A percentile compares a stretch with the other conserved stretches of the same genome.
These are phyloP conservation scores for Pleurotus giganteus DNA, from an alignment of 768 basidiomycete genomes.

Conservation along the genomic window DNA sequence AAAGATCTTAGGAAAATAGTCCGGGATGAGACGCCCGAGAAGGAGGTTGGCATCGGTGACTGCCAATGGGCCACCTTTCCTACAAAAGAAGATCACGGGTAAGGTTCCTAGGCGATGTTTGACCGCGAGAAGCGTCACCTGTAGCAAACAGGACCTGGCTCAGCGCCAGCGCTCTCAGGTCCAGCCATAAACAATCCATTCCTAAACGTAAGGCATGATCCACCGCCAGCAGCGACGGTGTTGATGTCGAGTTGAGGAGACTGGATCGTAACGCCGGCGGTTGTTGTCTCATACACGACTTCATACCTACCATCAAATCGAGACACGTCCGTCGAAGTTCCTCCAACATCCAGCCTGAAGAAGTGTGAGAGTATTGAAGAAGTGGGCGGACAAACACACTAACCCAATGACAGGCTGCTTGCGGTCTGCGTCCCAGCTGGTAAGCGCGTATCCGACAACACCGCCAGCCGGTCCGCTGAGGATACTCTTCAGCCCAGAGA, in stretches of 20 bases:
- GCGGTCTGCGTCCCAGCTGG: constrained; percentile 78
- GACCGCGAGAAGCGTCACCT: constrained; percentile 44
- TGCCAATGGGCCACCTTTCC: constrained; percentile 89
- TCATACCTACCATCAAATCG: constrained; percentile 91
- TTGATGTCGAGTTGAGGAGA: constrained; percentile 94
- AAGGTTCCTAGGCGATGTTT: neutral
- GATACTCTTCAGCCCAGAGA: constrained; percentile 92
- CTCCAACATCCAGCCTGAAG: constrained; percentile 83
- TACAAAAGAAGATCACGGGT: constrained; percentile 23
- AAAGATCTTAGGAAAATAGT: constrained; percentile 95
- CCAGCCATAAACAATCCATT: constrained; percentile 92
- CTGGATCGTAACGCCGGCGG: constrained; percentile 90
- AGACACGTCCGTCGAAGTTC: constrained; percentile 94
- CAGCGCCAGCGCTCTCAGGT: constrained; percentile 89
- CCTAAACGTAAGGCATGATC: constrained; percentile 82
- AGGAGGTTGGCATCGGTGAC: constrained; percentile 93
- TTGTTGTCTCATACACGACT: constrained; percentile 93
- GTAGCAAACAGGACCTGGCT: constrained; percentile 93
- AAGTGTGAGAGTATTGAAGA: neutral
- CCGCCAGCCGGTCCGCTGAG: constrained; percentile 93
- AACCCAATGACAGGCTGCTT: constrained; percentile 83
- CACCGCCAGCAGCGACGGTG: constrained; percentile 94
- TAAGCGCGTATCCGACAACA: constrained; percentile 92
- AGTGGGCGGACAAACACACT: constrained; percentile 22
- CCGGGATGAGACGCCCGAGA: constrained; percentile 84